phyloP scores from a whole-genome alignment of 805 yeast species.

The Clavispora santaluciae region DNA sequence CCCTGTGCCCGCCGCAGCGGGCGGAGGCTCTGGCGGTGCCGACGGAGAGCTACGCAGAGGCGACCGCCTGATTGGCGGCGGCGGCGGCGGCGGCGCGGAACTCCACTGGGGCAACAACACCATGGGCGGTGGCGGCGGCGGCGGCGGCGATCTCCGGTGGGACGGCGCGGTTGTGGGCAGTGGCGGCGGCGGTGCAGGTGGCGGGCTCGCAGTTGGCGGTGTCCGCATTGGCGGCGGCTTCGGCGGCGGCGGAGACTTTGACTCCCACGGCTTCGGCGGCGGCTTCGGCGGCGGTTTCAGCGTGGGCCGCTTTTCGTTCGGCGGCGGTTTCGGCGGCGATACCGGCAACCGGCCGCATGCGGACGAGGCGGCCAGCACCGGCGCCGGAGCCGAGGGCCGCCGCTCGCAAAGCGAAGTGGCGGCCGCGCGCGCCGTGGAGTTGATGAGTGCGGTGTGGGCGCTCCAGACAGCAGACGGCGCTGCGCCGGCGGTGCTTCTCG shows the following conservation, averaged over 20 bases:
- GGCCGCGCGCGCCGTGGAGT: background rate
- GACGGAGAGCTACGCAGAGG: background rate
- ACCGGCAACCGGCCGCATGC: background rate
- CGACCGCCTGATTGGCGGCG: background rate
- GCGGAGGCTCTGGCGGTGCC: slow-evolving; percentile 1
- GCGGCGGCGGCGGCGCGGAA: background rate
- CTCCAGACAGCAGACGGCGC: background rate
- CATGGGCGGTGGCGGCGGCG: slow-evolving; percentile 8
- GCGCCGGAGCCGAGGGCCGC: too few relatives aligned
- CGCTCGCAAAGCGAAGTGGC: too few relatives aligned
- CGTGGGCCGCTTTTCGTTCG: background rate
- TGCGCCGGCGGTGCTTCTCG: background rate
- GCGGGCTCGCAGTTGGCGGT: background rate
- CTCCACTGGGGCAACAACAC: too few relatives aligned
- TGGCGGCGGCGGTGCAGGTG: background rate
- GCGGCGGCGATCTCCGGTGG: slow-evolving; percentile 3
- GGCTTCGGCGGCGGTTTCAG: background rate
- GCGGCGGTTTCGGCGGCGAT: background rate
- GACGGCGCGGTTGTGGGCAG: too few relatives aligned
- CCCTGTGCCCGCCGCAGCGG: slow-evolving; percentile 18
- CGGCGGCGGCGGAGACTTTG: background rate
- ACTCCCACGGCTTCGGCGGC: background rate
- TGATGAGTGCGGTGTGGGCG: background rate
- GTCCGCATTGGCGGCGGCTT: background rate
- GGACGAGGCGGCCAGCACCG: too few relatives aligned